These are phyloP conservation scores for Alternaria angustiovoidea DNA, from an alignment of 2,329 filamentous ascomycete genomes.

Conservation along the genomic window DNA sequence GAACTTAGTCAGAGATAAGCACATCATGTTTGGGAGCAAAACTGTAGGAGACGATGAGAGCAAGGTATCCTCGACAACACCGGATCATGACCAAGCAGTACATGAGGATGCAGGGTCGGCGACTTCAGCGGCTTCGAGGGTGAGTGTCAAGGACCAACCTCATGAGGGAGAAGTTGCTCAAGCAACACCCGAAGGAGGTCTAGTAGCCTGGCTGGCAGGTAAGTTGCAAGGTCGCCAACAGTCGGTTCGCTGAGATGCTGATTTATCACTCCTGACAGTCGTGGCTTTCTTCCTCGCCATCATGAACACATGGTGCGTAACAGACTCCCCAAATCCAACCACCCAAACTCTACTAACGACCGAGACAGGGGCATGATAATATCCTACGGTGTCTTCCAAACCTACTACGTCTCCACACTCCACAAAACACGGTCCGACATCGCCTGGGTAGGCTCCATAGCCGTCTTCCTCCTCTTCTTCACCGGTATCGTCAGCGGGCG, in stretches of 20 bases:
- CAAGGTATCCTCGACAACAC: not conserved
- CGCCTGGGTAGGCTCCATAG: constrained; percentile 60
- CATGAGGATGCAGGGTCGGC: no score
- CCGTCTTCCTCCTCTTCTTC: constrained; percentile 57
- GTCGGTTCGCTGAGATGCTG: not conserved
- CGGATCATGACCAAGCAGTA: no score
- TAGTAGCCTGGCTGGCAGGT: not conserved
- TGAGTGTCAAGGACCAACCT: no score
- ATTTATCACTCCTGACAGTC: not conserved
- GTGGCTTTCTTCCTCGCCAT: not conserved
- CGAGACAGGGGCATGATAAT: constrained; percentile 36
- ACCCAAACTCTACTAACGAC: not conserved
- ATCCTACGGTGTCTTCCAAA: constrained; percentile 42
- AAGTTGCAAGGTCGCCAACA: not conserved
- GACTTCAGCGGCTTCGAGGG: rapidly evolving
- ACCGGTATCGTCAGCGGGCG: constrained; percentile 57
- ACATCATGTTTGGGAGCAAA: not conserved
- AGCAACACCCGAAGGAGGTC: not conserved
- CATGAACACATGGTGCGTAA: not conserved
- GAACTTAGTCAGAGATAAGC: not conserved
- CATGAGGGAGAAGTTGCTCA: not conserved
- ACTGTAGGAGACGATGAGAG: not conserved
- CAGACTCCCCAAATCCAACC: not conserved
- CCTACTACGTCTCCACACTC: constrained; percentile 33
- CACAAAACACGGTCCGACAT: constrained; percentile 54